These are phyloP conservation scores for Mycena crocata DNA, from an alignment of 768 basidiomycete species.

Conservation along the genomic window DNA sequence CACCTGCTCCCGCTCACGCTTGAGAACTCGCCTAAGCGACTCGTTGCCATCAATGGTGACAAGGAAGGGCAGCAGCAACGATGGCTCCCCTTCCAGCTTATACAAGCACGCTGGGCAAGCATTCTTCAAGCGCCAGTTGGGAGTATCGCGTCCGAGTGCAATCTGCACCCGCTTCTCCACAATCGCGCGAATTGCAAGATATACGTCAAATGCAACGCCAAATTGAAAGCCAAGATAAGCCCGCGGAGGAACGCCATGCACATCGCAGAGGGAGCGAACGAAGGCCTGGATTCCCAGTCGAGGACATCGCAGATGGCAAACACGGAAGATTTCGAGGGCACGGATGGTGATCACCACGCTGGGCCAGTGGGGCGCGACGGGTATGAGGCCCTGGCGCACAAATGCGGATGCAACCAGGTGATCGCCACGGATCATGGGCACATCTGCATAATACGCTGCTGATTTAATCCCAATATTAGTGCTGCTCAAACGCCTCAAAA, in stretches of 20 bases:
- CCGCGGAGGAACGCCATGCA: constrained; percentile 21
- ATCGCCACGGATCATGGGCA: not conserved
- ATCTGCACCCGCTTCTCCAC: too few relatives aligned
- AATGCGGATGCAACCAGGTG: constrained; percentile 5
- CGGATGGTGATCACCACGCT: constrained; percentile 18
- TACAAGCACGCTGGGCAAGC: too few relatives aligned
- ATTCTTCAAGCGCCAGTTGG: too few relatives aligned
- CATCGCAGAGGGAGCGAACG: constrained; percentile 34
- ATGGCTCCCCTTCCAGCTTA: too few relatives aligned
- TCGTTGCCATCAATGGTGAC: not conserved
- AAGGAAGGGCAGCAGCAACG: not conserved
- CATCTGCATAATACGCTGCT: not conserved
- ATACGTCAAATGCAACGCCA: too few relatives aligned
- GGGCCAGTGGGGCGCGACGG: constrained; percentile 19
- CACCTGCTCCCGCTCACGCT: not conserved
- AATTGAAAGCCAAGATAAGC: too few relatives aligned
- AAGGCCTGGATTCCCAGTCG: constrained; percentile 37
- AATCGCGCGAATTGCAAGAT: too few relatives aligned
- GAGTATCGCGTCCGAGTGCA: too few relatives aligned
- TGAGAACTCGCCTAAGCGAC: not conserved
- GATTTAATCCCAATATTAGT: not conserved
- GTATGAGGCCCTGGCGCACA: constrained; percentile 26
- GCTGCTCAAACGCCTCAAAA: too few relatives aligned
- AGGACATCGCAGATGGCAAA: constrained; percentile 24
- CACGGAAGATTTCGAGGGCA: constrained; percentile 19